Percentiles rank a stretch among this genome's conserved stretches.
Conservation (phyloP, 176 grass and related monocot genomes). For the Neostapfia colusana region DNA sequence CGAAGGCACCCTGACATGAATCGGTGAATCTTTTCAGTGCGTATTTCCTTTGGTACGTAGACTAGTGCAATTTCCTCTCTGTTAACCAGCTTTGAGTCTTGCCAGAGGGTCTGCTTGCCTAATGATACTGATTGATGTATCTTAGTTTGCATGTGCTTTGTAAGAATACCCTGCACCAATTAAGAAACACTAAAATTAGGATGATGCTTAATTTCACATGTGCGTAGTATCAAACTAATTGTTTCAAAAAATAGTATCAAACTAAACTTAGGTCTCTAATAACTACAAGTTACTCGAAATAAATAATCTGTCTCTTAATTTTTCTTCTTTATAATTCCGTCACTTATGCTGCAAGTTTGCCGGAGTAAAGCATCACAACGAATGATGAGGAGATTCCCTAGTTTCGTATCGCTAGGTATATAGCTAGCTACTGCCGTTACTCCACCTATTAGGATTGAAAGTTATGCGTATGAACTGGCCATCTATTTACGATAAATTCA, state of each 20-base stretch:
- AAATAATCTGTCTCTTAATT: background rate
- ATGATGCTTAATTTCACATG: background rate
- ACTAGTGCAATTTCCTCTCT: background rate
- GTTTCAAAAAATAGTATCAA: background rate
- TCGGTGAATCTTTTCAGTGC: background rate
- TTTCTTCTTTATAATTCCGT: background rate
- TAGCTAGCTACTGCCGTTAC: background rate
- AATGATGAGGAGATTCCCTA: background rate
- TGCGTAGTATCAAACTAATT: background rate
- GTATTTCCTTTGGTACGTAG: background rate
- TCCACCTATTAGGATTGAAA: background rate
- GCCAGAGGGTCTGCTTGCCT: background rate
- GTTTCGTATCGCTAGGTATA: background rate
- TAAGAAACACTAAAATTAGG: background rate
- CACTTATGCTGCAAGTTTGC: background rate
- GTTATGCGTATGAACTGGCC: background rate
- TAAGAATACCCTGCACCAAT: background rate
- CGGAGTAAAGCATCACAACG: background rate
- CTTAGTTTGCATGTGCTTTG: conserved; percentile 4
- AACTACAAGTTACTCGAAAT: background rate
- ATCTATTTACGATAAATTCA: background rate
- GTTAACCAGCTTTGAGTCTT: background rate
- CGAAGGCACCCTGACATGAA: background rate
- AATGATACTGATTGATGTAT: background rate
- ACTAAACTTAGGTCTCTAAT: conserved; percentile 2